Percentiles rank a stretch among this genome's conserved stretches.
These are phyloP conservation scores for Dothideomycetidae sp. DNA, from an alignment of 2,329 filamentous ascomycete species.

Conservation along the genomic window DNA sequence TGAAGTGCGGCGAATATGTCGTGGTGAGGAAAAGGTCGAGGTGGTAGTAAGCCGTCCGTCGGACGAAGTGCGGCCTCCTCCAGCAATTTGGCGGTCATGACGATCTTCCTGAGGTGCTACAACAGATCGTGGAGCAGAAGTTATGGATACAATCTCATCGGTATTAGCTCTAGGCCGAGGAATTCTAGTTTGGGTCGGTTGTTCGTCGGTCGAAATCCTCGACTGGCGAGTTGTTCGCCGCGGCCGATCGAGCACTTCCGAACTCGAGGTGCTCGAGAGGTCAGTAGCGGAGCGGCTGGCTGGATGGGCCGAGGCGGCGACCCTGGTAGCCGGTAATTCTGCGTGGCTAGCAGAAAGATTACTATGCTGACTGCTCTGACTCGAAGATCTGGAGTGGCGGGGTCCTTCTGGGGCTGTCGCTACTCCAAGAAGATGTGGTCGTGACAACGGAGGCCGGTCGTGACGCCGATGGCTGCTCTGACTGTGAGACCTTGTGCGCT, in stretches of 20 bases:
- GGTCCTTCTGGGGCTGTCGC: slow-evolving; percentile 19
- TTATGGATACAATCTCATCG: not conserved
- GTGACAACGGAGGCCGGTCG: slow-evolving; percentile 30
- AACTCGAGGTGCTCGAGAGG: slow-evolving; percentile 28
- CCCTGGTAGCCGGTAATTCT: slow-evolving; percentile 24
- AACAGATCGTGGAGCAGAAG: not conserved
- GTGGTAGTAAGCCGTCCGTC: not conserved
- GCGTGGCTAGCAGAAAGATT: slow-evolving; percentile 25
- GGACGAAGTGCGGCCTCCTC: not conserved
- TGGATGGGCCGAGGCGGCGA: slow-evolving; percentile 30
- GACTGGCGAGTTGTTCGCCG: slow-evolving; percentile 25
- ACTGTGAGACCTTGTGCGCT: slow-evolving; percentile 24
- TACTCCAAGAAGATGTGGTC: slow-evolving; percentile 33
- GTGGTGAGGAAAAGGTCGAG: not conserved
- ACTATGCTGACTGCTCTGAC: slow-evolving; percentile 20
- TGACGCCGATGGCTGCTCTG: slow-evolving; percentile 21
- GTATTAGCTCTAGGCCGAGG: not conserved
- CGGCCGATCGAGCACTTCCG: slow-evolving; percentile 15
- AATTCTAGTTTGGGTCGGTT: not conserved
- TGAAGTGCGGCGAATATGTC: slow-evolving; percentile 6
- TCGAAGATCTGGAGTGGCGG: slow-evolving; percentile 29
- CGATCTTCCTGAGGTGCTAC: not conserved
- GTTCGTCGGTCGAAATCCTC: not conserved
- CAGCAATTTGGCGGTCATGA: not conserved
- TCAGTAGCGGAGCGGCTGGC: slow-evolving; percentile 53